phyloP scores from a whole-genome alignment of 2,329 filamentous ascomycete species.

The Aspergillus pseudoglaucus region DNA sequence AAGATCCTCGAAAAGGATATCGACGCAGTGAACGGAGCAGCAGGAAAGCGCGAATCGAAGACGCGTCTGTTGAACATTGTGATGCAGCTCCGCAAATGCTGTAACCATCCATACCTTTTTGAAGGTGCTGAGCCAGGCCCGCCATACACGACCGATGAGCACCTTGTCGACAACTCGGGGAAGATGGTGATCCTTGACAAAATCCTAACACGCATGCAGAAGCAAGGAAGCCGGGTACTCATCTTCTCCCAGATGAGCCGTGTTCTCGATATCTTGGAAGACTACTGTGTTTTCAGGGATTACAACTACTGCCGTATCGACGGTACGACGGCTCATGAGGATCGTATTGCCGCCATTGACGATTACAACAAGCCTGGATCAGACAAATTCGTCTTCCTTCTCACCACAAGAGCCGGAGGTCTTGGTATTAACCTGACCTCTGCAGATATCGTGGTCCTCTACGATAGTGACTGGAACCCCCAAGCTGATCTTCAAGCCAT shows the following conservation, averaged over 20 bases:
- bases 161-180: slow-evolving; percentile 84
- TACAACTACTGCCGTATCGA: slow-evolving; percentile 98
- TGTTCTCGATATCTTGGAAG: slow-evolving; percentile 90
- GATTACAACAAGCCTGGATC: slow-evolving; percentile 96
- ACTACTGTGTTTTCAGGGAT: slow-evolving; percentile 93
- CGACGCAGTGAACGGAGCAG: slow-evolving; percentile 93
- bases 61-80: slow-evolving; percentile 96
- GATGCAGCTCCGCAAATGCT: slow-evolving; percentile 98
- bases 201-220: slow-evolving; percentile 73
- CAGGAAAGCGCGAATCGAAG: slow-evolving; percentile 95
- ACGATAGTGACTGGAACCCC: slow-evolving; percentile 98
- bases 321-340: slow-evolving; percentile 91
- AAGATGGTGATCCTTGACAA: slow-evolving; percentile 98
- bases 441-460: slow-evolving; percentile 92
- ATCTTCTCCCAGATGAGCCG: slow-evolving; percentile 99
- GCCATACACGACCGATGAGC: slow-evolving; percentile 96
- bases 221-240: slow-evolving; percentile 86
- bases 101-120: slow-evolving; percentile 96
- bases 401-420: slow-evolving; percentile 92
- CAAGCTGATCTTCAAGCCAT: slow-evolving; percentile 98
- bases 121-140: slow-evolving; percentile 95
- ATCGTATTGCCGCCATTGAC: slow-evolving; percentile 94
- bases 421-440: slow-evolving; percentile 93
- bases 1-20: slow-evolving; percentile 99
- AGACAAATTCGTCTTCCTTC: slow-evolving; percentile 91